Conservation (phyloP, 2,329 filamentous ascomycete genomes). For the Orbilia ellipsospora region DNA sequence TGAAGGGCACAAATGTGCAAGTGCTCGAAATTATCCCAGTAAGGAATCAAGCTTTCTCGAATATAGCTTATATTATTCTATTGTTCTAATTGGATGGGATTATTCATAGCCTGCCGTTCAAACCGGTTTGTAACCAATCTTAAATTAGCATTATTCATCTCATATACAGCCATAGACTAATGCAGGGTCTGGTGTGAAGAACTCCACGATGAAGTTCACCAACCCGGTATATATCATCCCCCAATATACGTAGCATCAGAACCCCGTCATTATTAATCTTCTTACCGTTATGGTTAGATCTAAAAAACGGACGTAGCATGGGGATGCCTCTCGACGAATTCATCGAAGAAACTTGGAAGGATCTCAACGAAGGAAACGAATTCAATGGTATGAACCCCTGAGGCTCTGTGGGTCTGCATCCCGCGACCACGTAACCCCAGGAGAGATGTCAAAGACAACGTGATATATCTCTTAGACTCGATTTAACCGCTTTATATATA, state of each 20-base stretch:
- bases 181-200: slow-evolving; percentile 60
- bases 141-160: neutral
- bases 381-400: slow-evolving; percentile 60
- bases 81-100: neutral
- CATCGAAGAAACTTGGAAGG: slow-evolving; percentile 65
- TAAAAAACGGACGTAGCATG: slow-evolving; percentile 63
- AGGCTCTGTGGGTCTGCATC: neutral
- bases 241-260: neutral
- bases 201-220: slow-evolving; percentile 64
- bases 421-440: neutral
- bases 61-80: neutral
- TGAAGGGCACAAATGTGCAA: slow-evolving; percentile 61
- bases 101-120: slow-evolving; percentile 38
- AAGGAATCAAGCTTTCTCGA: neutral
- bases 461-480: neutral
- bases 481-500: slow-evolving; percentile 10
- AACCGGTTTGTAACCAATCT: slow-evolving; percentile 15
- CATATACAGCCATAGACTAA: neutral
- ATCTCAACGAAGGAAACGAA: slow-evolving; percentile 63
- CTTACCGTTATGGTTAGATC: slow-evolving; percentile 57
- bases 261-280: neutral
- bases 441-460: neutral
- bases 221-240: slow-evolving; percentile 59
- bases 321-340: slow-evolving; percentile 67
- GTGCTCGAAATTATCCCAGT: slow-evolving; percentile 67